These are phyloP conservation scores for Thalassiosira sp. DNA, from an alignment of 352 stramenopile species.

Conservation along the genomic window DNA sequence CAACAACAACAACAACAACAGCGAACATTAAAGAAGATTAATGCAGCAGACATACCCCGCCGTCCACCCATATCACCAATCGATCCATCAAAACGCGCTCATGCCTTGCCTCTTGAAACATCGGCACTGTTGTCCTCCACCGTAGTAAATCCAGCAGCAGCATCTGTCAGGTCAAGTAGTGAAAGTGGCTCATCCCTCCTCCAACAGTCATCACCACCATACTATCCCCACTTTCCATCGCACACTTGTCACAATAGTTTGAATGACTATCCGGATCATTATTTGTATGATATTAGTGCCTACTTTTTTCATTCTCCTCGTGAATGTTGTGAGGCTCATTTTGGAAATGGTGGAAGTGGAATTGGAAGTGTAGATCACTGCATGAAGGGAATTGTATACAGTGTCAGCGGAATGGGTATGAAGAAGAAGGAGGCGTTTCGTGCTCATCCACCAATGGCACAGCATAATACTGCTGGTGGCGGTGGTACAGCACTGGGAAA, in stretches of 20 bases:
- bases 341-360: constrained; percentile 12
- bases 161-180: too few species aligned
- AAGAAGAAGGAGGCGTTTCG: constrained; percentile 18
- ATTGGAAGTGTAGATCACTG: constrained; percentile 23
- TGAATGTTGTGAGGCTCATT: constrained; percentile 39
- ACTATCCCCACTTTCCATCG: constrained; percentile 24
- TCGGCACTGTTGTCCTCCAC: background rate
- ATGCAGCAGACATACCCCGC: too few species aligned
- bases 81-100: background rate
- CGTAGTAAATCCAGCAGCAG: background rate
- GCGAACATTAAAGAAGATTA: too few species aligned
- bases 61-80: background rate
- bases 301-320: constrained; percentile 37
- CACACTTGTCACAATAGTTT: constrained; percentile 30
- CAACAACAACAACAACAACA: too few species aligned
- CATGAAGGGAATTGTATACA: constrained; percentile 1
- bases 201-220: constrained; percentile 16
- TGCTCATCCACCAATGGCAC: background rate
- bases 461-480: background rate
- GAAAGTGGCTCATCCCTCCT: background rate
- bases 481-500: background rate
- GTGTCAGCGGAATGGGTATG: background rate
- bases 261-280: constrained; percentile 37
- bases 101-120: constrained; percentile 1
- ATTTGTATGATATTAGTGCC: constrained; percentile 35